phyloP scores from a whole-genome alignment of 1,284 basidiomycete species.

The Heliocybe sulcata region DNA sequence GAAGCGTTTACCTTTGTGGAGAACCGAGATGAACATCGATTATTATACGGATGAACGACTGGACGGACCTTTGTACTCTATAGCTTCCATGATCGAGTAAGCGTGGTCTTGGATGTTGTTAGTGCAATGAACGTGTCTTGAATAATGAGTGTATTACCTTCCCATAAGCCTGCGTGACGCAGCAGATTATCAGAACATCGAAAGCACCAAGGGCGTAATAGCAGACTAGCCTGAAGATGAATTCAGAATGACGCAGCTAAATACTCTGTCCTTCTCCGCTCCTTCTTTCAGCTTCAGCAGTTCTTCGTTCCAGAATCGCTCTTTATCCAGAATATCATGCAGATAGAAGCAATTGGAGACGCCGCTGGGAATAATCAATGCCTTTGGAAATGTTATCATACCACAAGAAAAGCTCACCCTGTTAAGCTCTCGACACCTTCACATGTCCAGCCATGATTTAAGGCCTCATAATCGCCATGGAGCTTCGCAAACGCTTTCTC shows the following conservation, averaged over 20 bases:
- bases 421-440: constrained; percentile 45
- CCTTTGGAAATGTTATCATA: background rate
- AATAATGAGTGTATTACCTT: no score
- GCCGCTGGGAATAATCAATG: constrained; percentile 21
- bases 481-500: constrained; percentile 53
- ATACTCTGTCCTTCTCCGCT: constrained; percentile 32
- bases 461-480: constrained; percentile 37
- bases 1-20: constrained; percentile 32
- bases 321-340: constrained; percentile 36
- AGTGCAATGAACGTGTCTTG: background rate
- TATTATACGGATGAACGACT: no score
- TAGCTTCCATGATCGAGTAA: constrained; percentile 43
- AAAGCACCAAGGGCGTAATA: no score
- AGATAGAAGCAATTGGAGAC: constrained; percentile 32
- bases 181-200: background rate
- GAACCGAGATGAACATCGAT: background rate
- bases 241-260: constrained; percentile 18
- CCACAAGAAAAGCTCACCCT: constrained; percentile 24
- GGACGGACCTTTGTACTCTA: constrained; percentile 22
- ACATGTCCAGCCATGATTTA: constrained; percentile 30
- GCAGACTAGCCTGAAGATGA: background rate
- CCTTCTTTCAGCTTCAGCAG: constrained; percentile 21
- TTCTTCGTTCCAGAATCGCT: constrained; percentile 36
- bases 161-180: background rate
- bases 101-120: constrained; percentile 29